Conservation (phyloP, 495 filamentous ascomycete species). For the Daldinia loculata region DNA sequence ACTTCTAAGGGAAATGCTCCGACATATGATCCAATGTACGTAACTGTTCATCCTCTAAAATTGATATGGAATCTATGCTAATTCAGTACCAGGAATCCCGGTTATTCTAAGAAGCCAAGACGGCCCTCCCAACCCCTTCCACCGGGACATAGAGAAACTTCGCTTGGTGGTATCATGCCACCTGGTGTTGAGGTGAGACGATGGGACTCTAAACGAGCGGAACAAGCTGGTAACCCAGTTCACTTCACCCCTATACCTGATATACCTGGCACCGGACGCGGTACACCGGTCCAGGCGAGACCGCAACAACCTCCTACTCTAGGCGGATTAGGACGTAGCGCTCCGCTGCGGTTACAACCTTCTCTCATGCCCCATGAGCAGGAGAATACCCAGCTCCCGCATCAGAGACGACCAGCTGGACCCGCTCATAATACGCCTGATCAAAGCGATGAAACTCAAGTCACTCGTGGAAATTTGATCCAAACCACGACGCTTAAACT, state of each 20-base stretch:
- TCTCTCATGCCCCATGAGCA: background rate
- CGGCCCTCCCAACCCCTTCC: background rate
- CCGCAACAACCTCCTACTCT: background rate
- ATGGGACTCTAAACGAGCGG: slow-evolving; percentile 23
- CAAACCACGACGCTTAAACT: background rate
- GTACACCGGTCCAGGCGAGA: background rate
- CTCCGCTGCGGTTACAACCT: background rate
- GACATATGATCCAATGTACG: slow-evolving; percentile 25
- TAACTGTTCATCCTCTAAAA: background rate
- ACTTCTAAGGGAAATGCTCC: background rate
- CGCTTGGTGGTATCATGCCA: slow-evolving; percentile 32
- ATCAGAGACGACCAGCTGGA: background rate
- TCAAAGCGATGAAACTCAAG: too few species aligned
- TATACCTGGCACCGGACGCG: background rate
- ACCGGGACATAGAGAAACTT: slow-evolving; percentile 3
- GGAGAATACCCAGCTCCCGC: background rate
- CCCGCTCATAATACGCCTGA: background rate
- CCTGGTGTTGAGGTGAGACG: slow-evolving; percentile 27
- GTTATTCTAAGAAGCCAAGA: background rate
- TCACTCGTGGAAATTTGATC: background rate
- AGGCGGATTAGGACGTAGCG: background rate
- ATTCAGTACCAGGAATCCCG: slow-evolving; percentile 19
- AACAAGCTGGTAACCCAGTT: background rate
- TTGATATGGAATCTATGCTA: background rate
- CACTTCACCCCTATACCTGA: background rate